Percentiles rank a stretch among this genome's conserved stretches.
These are phyloP conservation scores for Vigna mungo DNA, from an alignment of 306 rosid genomes.

Conservation along the genomic window DNA sequence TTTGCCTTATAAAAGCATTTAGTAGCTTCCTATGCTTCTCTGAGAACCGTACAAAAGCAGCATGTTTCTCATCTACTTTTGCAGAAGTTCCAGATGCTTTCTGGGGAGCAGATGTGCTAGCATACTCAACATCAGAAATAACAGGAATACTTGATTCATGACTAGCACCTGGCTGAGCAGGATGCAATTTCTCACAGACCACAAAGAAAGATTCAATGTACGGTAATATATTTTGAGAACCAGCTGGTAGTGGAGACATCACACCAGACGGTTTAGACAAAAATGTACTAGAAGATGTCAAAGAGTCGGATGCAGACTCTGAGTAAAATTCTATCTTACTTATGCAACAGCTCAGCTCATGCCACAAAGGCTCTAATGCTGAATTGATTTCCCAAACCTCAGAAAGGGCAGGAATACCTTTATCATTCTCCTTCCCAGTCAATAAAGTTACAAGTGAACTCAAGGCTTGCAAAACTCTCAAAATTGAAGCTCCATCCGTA, in stretches of 20 bases:
- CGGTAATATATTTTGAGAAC: conserved; percentile 96
- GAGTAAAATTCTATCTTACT: conserved; percentile 93
- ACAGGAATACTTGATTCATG: conserved; percentile 64
- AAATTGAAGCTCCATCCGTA: conserved; percentile 92
- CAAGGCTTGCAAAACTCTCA: conserved; percentile 96
- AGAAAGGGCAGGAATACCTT: conserved; percentile 63
- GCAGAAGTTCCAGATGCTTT: conserved; percentile 60
- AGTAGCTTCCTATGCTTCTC: conserved; percentile 96
- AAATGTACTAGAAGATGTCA: conserved; percentile 61
- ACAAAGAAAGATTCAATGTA: conserved; percentile 98
- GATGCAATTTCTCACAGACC: conserved; percentile 96
- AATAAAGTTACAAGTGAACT: conserved; percentile 80
- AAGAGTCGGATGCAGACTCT: conserved; percentile 68
- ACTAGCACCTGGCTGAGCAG: conserved; percentile 74
- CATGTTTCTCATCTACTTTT: conserved; percentile 86
- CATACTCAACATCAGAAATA: conserved; percentile 76
- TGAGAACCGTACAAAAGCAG: conserved; percentile 82
- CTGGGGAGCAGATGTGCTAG: conserved; percentile 69
- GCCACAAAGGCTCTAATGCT: conserved; percentile 95
- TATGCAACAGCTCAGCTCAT: conserved; percentile 90
- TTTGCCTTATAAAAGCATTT: conserved; percentile 97
- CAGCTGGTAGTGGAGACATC: conserved; percentile 90
- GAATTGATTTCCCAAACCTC: conserved; percentile 86
- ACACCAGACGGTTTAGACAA: conserved; percentile 77
- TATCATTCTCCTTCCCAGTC: conserved; percentile 65